Base-by-base conservation (phyloP, 2,329 filamentous ascomycete genomes). In the Phymatotrichopsis omnivora region DNA sequence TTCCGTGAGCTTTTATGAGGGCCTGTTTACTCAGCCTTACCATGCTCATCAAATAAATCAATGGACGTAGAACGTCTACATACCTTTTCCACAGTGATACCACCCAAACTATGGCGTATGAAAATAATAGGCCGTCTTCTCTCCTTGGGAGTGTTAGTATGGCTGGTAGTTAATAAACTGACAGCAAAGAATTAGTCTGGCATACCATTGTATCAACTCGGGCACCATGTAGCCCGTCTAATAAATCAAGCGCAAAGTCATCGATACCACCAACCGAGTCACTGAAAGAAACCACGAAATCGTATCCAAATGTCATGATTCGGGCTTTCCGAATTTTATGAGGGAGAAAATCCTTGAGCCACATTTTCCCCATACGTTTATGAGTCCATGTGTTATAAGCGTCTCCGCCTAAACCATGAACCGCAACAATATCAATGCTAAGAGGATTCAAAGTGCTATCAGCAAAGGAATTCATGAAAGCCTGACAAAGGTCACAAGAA, bases 281-380 rank as follows among this genome's bases (percentile, higher is more conserved):
- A 11, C 32, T 32, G 14, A 25, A 39, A 11, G 33, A 27, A 14
- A 31, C 42, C 11, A 30, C 17, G 17, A 31, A 20, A 16, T 47
- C 25, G 14, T 48, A 51, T 2, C 45, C 40, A 23, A 36, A 51
- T 14, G 40, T 23, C 38, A 51, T 43, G 27, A 44, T 41, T 10
- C 48, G 38, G 30, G 29, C 22, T 12, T 42, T 28, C 2, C 19
- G 31, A 14, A 51, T 22, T 30, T 19, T 22, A 8, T 0, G 2
- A 11, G 48, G 44, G 16, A 51, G 43, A 23, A 51, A 48, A 27
- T 51, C 44, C 11, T 27, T 25, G n/a, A 48, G 32, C 44, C 38
- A 48, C 30, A 51, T 39, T 7, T 50, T n/a, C n/a, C n/a, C n/a
- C n/a, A n/a, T n/a, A n/a, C n/a, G n/a, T n/a, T n/a, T n/a, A n/a